A percentile compares a stretch with the other conserved stretches of the same genome.
phyloP scores from a whole-genome alignment of 495 filamentous ascomycete species.

The Hyaloscypha variabilis region DNA sequence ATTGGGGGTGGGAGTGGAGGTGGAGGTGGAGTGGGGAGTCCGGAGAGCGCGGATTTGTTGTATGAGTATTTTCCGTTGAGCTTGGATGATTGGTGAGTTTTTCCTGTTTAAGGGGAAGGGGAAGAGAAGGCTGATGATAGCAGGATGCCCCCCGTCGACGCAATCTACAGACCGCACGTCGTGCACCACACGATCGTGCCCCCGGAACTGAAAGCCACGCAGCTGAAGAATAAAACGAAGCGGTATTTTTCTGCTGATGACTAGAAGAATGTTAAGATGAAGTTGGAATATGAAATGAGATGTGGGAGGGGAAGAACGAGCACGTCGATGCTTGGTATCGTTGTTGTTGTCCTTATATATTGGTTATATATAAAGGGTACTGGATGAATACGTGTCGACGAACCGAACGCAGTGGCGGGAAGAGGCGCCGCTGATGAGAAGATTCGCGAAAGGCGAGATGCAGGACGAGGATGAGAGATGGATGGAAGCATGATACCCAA shows the following conservation, averaged over 20 bases:
- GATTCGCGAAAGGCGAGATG: too few species aligned
- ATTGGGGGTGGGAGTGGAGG: constrained; percentile 19
- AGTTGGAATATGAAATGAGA: too few species aligned
- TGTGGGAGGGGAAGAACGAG: too few species aligned
- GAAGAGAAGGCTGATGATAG: constrained; percentile 19
- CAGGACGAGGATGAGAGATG: too few species aligned
- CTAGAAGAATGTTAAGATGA: too few species aligned
- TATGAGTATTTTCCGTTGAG: constrained; percentile 93
- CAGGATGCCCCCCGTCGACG: constrained; percentile 81
- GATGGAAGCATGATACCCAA: too few species aligned
- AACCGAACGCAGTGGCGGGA: too few species aligned
- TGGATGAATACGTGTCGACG: too few species aligned
- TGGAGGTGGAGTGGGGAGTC: constrained; percentile 46
- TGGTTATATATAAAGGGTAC: too few species aligned
- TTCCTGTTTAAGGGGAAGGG: constrained; percentile 25
- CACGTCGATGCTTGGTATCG: too few species aligned
- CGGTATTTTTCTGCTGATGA: constrained; percentile 77
- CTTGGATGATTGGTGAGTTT: constrained; percentile 73
- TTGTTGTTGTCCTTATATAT: too few species aligned
- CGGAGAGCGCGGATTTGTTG: constrained; percentile 76
- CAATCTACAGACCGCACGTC: constrained; percentile 89
- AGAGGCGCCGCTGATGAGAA: too few species aligned
- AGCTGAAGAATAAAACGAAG: constrained; percentile 71
- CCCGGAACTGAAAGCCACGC: constrained; percentile 71
- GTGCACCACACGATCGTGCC: constrained; percentile 86